phyloP scores from a whole-genome alignment of 768 basidiomycete species.

The Mycena amicta region DNA sequence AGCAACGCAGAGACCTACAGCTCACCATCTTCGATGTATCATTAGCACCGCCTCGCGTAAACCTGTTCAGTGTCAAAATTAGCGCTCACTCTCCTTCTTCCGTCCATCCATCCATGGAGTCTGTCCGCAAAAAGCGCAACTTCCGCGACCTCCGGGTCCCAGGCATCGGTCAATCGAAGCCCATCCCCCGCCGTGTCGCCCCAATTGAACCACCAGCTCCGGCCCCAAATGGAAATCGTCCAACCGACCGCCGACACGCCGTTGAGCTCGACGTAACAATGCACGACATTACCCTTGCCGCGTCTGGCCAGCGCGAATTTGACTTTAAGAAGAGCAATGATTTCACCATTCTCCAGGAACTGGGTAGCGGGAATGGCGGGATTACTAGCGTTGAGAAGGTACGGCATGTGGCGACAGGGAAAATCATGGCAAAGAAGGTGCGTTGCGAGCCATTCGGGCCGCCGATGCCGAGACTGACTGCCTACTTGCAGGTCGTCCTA shows the following conservation, averaged over 20 bases:
- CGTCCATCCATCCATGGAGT: conserved; percentile 41
- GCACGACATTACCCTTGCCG: conserved; percentile 40
- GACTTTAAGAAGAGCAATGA: conserved; percentile 89
- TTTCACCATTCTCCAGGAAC: conserved; percentile 83
- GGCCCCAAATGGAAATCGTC: conserved; percentile 65
- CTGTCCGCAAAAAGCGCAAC: conserved; percentile 89
- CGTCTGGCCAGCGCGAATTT: conserved; percentile 67
- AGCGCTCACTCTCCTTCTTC: background rate
- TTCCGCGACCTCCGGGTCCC: conserved; percentile 84
- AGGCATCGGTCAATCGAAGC: conserved; percentile 36
- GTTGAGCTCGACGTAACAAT: no score
- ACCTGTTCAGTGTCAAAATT: no score
- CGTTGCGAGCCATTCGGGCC: conserved; percentile 22
- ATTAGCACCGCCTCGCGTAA: no score
- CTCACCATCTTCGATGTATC: no score
- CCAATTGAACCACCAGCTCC: conserved; percentile 51
- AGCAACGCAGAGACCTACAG: no score
- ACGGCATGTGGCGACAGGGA: conserved; percentile 86
- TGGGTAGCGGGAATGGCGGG: conserved; percentile 96
- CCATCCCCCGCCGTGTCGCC: conserved; percentile 49
- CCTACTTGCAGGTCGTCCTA: conserved; percentile 90
- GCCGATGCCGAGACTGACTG: background rate
- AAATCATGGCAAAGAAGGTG: conserved; percentile 98
- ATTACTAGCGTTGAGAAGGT: conserved; percentile 98
- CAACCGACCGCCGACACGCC: conserved; percentile 48